Conservation (phyloP, 768 basidiomycete genomes). For the Kwoniella bestiolae region DNA sequence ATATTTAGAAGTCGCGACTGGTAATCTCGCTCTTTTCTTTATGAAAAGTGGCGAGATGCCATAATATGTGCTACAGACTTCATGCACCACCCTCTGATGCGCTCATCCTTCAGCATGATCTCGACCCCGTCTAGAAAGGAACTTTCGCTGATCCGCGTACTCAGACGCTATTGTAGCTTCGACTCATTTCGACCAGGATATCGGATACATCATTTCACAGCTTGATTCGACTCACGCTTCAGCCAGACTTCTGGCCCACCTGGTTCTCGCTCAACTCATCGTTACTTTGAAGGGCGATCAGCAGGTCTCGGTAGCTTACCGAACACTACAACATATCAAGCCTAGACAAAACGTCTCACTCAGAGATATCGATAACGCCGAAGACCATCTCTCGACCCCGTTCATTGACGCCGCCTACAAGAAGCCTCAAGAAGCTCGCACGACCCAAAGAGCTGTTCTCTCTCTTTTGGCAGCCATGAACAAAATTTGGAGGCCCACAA, state of each 20-base stretch:
- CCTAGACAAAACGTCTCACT: neutral
- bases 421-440: constrained; percentile 33
- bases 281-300: constrained; percentile 65
- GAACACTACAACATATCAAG: constrained; percentile 31
- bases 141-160: neutral
- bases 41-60: neutral
- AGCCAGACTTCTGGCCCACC: constrained; percentile 65
- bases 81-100: constrained; percentile 27
- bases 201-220: constrained; percentile 64
- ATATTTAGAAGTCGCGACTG: constrained; percentile 22
- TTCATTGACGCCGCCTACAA: constrained; percentile 36
- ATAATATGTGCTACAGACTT: constrained; percentile 21
- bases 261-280: constrained; percentile 70
- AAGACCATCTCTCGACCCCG: constrained; percentile 5
- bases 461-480: constrained; percentile 39
- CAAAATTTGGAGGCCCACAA: constrained; percentile 32
- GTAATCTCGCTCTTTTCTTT: neutral
- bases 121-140: neutral
- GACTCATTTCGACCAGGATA: constrained; percentile 59
- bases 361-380: constrained; percentile 12
- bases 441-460: constrained; percentile 31
- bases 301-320: constrained; percentile 64
- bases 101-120: neutral
- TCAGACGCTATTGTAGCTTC: constrained; percentile 71
- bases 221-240: constrained; percentile 64